phyloP scores from a whole-genome alignment of 768 basidiomycete species.

The Russula sp. region DNA sequence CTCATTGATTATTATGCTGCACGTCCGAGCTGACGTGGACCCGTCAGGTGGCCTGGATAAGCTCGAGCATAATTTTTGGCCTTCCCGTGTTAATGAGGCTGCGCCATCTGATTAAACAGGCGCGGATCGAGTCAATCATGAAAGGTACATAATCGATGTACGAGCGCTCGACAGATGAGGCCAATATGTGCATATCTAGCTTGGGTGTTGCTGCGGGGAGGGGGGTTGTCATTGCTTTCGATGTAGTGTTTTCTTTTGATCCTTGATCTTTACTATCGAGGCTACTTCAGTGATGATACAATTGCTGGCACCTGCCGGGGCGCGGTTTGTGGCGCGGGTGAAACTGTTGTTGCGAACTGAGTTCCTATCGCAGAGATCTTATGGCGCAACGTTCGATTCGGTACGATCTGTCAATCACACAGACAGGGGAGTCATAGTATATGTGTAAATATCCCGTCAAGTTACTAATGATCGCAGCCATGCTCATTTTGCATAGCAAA shows the following conservation, averaged over 20 bases:
- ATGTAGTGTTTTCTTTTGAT: neutral
- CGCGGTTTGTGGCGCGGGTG: neutral
- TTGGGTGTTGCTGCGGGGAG: neutral
- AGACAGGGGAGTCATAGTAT: neutral
- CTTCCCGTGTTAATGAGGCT: constrained; percentile 50
- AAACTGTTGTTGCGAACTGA: neutral
- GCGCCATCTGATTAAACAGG: constrained; percentile 52
- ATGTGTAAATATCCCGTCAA: too few species aligned
- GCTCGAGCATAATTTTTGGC: constrained; percentile 47
- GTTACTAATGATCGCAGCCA: neutral
- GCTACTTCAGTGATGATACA: neutral
- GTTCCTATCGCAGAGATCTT: too few species aligned
- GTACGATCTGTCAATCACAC: too few species aligned
- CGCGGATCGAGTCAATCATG: constrained; percentile 75
- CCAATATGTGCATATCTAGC: neutral
- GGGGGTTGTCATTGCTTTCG: too few species aligned
- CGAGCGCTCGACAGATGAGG: neutral
- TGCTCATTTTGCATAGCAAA: constrained; percentile 2
- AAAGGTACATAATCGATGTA: constrained; percentile 46
- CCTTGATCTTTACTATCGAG: neutral
- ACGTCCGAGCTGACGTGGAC: neutral
- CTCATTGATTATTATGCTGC: neutral
- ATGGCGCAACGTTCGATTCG: too few species aligned
- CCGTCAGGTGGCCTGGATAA: constrained; percentile 47
- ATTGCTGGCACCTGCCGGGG: neutral